phyloP scores from a whole-genome alignment of 768 basidiomycete genomes.

The Lentinus brumalis region DNA sequence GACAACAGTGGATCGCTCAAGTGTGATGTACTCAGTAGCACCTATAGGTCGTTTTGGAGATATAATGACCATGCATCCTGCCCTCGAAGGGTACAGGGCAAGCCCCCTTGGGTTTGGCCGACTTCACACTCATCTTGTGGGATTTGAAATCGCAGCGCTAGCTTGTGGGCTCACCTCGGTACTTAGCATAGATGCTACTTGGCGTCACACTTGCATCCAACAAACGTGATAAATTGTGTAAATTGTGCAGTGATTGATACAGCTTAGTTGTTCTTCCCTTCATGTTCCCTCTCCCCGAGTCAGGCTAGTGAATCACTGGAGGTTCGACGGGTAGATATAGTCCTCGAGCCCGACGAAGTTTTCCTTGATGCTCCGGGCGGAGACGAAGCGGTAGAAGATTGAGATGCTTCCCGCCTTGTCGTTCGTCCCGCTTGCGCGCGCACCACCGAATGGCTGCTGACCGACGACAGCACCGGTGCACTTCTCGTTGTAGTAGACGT shows the following conservation, averaged over 20 bases:
- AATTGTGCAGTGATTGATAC: not conserved
- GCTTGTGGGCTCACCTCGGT: too few relatives aligned
- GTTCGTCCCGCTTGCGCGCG: slow-evolving; percentile 91
- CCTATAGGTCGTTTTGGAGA: too few relatives aligned
- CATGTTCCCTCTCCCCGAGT: not conserved
- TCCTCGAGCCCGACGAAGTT: slow-evolving; percentile 85
- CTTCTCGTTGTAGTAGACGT: slow-evolving; percentile 98
- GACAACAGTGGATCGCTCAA: not conserved
- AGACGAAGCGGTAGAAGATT: slow-evolving; percentile 81
- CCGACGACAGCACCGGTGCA: slow-evolving; percentile 98
- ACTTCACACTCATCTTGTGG: too few relatives aligned
- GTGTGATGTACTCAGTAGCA: too few relatives aligned
- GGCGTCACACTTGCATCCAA: not conserved
- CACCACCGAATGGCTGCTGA: slow-evolving; percentile 98
- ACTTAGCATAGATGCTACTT: too few relatives aligned
- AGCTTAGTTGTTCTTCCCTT: not conserved
- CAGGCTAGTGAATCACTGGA: slow-evolving; percentile 44
- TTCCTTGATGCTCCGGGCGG: slow-evolving; percentile 94
- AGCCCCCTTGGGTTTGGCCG: too few relatives aligned
- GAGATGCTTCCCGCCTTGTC: slow-evolving; percentile 92
- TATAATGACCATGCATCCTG: too few relatives aligned
- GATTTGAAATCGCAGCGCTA: too few relatives aligned
- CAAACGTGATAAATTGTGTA: not conserved
- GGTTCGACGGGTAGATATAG: slow-evolving; percentile 86
- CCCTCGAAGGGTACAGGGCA: too few relatives aligned